These are phyloP conservation scores for Penicillium decumbens DNA, from an alignment of 2,329 filamentous ascomycete species.

Conservation along the genomic window DNA sequence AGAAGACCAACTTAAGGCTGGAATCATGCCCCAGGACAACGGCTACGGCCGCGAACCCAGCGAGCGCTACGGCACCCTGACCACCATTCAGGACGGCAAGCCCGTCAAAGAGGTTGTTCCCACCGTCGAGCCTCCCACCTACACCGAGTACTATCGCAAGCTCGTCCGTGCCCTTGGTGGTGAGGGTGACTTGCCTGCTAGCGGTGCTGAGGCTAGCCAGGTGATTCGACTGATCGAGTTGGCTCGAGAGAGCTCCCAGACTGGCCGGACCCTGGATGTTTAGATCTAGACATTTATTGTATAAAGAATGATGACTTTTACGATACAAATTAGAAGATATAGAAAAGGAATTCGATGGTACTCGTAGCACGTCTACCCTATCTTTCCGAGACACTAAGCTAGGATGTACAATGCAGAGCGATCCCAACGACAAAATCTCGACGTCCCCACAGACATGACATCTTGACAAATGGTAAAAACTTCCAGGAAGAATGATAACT, in stretches of 20 bases:
- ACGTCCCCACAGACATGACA: too few species aligned
- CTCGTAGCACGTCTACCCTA: too few species aligned
- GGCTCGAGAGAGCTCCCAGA: constrained; percentile 51
- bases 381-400: too few species aligned
- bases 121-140: constrained; percentile 63
- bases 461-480: too few species aligned
- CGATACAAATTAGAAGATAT: constrained; percentile 7
- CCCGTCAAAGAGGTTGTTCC: constrained; percentile 50
- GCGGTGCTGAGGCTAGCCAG: constrained; percentile 49
- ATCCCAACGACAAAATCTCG: too few species aligned
- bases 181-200: constrained; percentile 52
- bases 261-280: constrained; percentile 47
- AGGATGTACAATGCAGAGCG: too few species aligned
- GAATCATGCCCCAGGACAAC: constrained; percentile 56
- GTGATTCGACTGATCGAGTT: constrained; percentile 56
- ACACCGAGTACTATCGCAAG: constrained; percentile 60
- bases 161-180: constrained; percentile 52
- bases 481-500: too few species aligned
- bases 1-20: constrained; percentile 66
- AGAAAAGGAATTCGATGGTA: not conserved
- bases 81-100: constrained; percentile 52
- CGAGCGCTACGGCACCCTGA: constrained; percentile 55
- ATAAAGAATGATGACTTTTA: constrained; percentile 17
- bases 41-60: constrained; percentile 62
- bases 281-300: constrained; percentile 12